Evolutionary conservation across 441 rosid species (phyloP), one percentile per base, ranked within the genome.

Genomic region (Populus hybrid): DNA sequence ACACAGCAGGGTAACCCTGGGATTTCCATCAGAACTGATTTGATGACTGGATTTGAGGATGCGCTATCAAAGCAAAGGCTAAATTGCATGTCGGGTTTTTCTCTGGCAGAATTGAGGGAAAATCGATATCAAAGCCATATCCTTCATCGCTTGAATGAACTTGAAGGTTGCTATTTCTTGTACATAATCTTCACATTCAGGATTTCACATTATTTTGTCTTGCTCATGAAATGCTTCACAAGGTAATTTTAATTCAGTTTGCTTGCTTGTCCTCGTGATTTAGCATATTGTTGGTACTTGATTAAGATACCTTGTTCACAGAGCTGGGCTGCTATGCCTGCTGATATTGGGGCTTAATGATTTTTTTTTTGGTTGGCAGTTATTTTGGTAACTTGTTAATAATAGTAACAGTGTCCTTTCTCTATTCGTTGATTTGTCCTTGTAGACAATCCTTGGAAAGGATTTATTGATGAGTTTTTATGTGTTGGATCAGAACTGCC

Each of bases 21-120:
- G 67, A 84, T 78, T 73, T 83, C 85, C 36, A 36, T 59, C 57
- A 85, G 86, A 69, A 87, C 88, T 72, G 95, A 94, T 85, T 86
- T 97, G 82, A 86, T 94, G 90, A 74, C 83, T 10, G 97, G 91
- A 65, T 88, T 97, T 71, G 98, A 93, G 82, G 92, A 88, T 83
- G 97, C 98, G 32, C 82, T 94, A 72, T 82, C 89, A 73, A 87
- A 83, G 79, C 97, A 89, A 83, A 78, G 93, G 71, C 74, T 87
- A 64, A 86, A 84, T 67, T 87, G 85, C 84, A 85, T 81, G 80
- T 88, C 92, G 32, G 90, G 95, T 70, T 84, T 79, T 79, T 82
- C 83, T 53, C 84, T 96, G 89, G 46, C 78, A 7, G 89, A 93
- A 28, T 83, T 86, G 16, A 80, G 82, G 72, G 92, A 89, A 64